phyloP scores from a whole-genome alignment of 148 eudicot genomes.

The Bassia scoparia region DNA sequence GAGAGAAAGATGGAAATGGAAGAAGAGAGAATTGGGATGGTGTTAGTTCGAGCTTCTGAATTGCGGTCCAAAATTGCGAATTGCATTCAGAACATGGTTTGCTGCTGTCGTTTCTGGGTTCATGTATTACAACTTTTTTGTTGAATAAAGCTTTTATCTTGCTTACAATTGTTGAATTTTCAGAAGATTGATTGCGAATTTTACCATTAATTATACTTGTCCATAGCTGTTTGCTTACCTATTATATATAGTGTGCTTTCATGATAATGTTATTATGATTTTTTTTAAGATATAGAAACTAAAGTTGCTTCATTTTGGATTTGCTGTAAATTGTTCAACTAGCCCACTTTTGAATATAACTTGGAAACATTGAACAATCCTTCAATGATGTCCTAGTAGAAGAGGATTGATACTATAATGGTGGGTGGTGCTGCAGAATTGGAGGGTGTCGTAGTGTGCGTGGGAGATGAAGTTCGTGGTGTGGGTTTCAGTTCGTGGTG shows the following conservation, averaged over 20 bases:
- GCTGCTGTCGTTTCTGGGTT: not conserved
- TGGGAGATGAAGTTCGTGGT: too few relatives aligned
- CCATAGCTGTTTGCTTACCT: not conserved
- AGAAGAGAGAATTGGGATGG: constrained; percentile 63
- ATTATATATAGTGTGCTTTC: not conserved
- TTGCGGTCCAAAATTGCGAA: constrained; percentile 60
- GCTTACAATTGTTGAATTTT: not conserved
- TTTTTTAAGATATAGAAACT: not conserved
- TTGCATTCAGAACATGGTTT: constrained; percentile 45
- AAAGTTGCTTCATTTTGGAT: not conserved
- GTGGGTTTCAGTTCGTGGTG: too few relatives aligned
- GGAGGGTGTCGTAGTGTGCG: too few relatives aligned
- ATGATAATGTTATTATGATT: not conserved
- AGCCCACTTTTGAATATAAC: not conserved
- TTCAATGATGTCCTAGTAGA: not conserved
- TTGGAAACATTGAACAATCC: not conserved
- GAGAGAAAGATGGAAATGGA: constrained; percentile 46
- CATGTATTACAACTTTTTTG: constrained; percentile 1
- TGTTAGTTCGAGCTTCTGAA: constrained; percentile 64
- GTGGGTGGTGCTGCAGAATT: too few relatives aligned
- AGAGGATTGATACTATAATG: not conserved
- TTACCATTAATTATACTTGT: not conserved
- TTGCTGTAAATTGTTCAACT: not conserved
- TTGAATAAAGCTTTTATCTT: constrained; percentile 10
- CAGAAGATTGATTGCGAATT: not conserved